Evolutionary conservation across 2,329 filamentous ascomycete genomes (phyloP), one percentile per base, ranked within the genome.

Genomic region (Aspergillus unguis): DNA sequence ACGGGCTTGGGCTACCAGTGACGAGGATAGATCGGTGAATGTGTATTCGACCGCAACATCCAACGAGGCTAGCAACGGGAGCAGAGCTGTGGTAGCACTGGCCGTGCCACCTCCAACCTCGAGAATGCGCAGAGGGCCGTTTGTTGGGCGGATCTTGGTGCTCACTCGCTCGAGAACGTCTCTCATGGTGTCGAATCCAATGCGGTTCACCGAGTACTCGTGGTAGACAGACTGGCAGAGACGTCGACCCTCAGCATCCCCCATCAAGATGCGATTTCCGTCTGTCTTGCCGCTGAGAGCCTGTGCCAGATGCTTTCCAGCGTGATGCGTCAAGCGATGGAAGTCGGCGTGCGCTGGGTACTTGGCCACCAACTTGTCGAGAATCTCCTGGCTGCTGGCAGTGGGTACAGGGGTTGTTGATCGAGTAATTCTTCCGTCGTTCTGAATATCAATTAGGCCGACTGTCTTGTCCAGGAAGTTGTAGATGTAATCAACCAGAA

Each of bases 81-180:
- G 47, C 0, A 72, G 17, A 8, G 51, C 48, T 7, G 51, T 57
- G 0, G 70, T 72, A 3, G 68, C 71, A 0, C 64, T 68, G 3
- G 71, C 70, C 2, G 68, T 72, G 2, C 71, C 72, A 6, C 63
- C 72, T 0, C 72, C 72, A 4, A 75, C 54, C 44, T 75, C 73
- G 0, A 74, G 62, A 6, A 74, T 69, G 2, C 44, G 49, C 10
- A 65, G 9, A 4, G 5, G 8, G 4, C 40, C 40, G 8, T 33
- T 7, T 7, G 8, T 3, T 17, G 17, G 17, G 8, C 11, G 32
- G 8, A 33, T 7, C 8, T 11, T 7, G 11, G 8, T 11, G 8
- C 8, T 11, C 8, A 33, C 8, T 8, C 32, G 3, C 8, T 7
- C 11, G 8, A 33, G 32, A 11, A 33, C 8, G 32, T 33, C 32